A percentile compares a stretch with the other conserved stretches of the same genome.
Evolutionary conservation across 176 grass and related monocot species (phyloP).

Genomic region (Hordeum marinum): DNA sequence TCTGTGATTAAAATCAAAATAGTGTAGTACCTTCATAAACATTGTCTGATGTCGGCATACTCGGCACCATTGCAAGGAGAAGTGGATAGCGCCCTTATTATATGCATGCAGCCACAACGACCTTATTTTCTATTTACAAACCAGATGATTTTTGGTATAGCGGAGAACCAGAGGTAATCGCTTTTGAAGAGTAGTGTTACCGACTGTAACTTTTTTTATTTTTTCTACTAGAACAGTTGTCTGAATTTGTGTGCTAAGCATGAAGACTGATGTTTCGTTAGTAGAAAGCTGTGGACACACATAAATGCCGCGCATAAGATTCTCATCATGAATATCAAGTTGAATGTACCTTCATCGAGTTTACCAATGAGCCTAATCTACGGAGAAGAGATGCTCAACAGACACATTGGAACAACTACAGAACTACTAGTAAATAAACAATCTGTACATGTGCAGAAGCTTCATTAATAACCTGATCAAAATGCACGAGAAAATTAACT

Average conservation of each 20-base stretch:
- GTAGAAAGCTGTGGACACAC: neutral
- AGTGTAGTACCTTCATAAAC: neutral
- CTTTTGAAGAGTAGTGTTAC: neutral
- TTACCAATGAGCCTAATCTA: conserved; percentile 34
- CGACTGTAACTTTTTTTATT: neutral
- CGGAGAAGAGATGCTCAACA: conserved; percentile 20
- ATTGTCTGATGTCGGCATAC: neutral
- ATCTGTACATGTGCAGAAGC: conserved; percentile 36
- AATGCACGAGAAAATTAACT: neutral
- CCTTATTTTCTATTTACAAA: neutral
- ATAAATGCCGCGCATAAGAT: neutral
- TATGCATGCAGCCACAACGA: too few species aligned
- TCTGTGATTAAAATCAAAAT: neutral
- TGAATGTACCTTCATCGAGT: conserved; percentile 11
- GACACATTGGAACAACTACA: conserved; percentile 27
- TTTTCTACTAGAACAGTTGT: neutral
- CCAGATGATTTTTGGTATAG: neutral
- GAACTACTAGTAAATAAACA: too few species aligned
- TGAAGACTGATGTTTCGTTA: neutral
- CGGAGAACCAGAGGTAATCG: neutral
- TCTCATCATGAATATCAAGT: neutral
- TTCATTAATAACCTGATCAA: conserved; percentile 59
- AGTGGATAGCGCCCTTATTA: neutral
- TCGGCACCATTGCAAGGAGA: neutral
- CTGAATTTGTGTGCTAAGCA: neutral